Evolutionary conservation across 139 green algal species (phyloP), one percentile per base, ranked within the genome.

Genomic region (Nannochloris sp.): DNA sequence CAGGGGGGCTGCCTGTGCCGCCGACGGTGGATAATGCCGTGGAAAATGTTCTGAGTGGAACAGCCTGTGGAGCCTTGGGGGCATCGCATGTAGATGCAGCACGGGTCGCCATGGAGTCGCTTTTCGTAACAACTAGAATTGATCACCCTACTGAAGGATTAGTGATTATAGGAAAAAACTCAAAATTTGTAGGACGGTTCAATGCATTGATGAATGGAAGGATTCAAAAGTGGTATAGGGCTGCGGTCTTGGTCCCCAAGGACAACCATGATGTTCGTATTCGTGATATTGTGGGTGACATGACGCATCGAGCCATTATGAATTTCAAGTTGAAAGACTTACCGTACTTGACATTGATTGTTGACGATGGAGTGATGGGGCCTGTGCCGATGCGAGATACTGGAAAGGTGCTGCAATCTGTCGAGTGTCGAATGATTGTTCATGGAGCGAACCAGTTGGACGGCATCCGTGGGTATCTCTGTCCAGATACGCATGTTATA

Each of bases 81-180:
- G 34, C 34, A 7, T 23, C 56, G 7, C 23, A 27, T 44, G 2
- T 21, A 8, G 57, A 21, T 79, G 34, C 67, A 71, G 2, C 74
- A 85, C 73, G 80, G 48, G 48, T 87, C 14, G 72, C 49, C 0
- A 7, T 44, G 0, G 58, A 62, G 50, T 62, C 61, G 4, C 75
- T 93, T 44, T 59, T 62, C 5, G 70, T 82, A 10, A 78, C 71
- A 1, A 78, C 85, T 64, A 65, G 87, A 1, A 72, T 95, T 61
- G 88, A 95, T 66, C 70, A 64, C 5, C 81, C 81, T 62, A 95
- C 88, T 2, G 73, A 84, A 48, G 88, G 88, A 8, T 54, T 94
- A 44, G 70, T 92, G 43, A 74, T 95, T 57, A 72, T 93, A 62
- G 78, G 64, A 0, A 75, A 67, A 48, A 78, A 12, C 9, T 4